Base-by-base conservation (phyloP, 2,329 filamentous ascomycete species). In the Ceratocystis cacaofunesta region DNA sequence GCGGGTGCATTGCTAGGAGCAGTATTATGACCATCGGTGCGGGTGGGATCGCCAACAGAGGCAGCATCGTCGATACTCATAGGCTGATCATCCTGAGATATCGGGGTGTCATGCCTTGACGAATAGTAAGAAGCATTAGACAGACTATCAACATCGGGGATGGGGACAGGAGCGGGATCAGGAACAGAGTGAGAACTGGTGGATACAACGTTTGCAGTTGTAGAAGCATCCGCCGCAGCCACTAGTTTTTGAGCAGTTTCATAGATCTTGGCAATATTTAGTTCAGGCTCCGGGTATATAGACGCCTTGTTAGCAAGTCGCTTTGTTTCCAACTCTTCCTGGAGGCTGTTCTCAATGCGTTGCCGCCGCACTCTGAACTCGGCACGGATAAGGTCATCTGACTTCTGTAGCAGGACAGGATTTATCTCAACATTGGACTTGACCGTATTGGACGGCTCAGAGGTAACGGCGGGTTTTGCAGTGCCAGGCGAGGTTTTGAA, bases 91-190 rank as follows among this genome's bases (percentile, higher is more conserved):
- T 67, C 63, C 7, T 76, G 77, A 36, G 79, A 80, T 65, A 83
- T 79, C 68, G 83, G 83, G 69, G 91, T 95, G 74, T 92, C 89
- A 78, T 92, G 87, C 77, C 88, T 89, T 76, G 92, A 96, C 70
- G 92, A 96, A 79, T 97, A 96, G 76, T 95, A 95, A 50, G 91
- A 94, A 73, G 95, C 91, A 74, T 95, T 88, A 25, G 66, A 67
- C 44, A 48, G 65, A 22, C 65, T 66, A 43, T 66, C 65, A 43
- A 66, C 65, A 63, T 63, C 52, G 28, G 57, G 32, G 30, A 65
- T 48, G 44, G 61, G 44, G 22, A 25, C 6, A 57, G 52, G 22
- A 50, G 46, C 46, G 46, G 46, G 12, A 70, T 75, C 79, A n/a
- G 46, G 46, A 70, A 79, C 79, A 77, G 83, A 82, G 79, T 79